These are phyloP conservation scores for Mycena polygramma DNA, from an alignment of 768 basidiomycete species.

Conservation along the genomic window DNA sequence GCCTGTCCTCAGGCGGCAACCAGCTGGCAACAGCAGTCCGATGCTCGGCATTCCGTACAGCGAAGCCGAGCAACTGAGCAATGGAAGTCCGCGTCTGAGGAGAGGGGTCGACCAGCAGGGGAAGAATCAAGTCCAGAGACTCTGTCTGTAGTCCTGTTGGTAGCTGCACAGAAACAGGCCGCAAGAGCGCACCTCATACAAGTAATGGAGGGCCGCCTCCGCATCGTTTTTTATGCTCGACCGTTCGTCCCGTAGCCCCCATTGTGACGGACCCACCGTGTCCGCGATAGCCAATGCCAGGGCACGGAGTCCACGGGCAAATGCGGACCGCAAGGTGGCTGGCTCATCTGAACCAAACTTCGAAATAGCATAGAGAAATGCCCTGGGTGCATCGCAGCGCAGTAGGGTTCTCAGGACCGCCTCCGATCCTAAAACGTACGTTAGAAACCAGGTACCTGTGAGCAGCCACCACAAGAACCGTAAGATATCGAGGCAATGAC, in stretches of 20 bases:
- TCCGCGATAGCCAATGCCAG: conserved; percentile 74
- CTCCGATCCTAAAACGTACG: conserved; percentile 64
- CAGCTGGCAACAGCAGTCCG: conserved; percentile 69
- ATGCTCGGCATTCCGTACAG: conserved; percentile 64
- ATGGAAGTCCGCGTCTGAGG: conserved; percentile 61
- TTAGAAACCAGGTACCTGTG: neutral
- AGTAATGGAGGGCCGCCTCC: conserved; percentile 66
- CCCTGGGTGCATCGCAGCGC: conserved; percentile 67
- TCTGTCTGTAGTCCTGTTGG: conserved; percentile 55
- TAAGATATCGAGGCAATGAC: conserved; percentile 81
- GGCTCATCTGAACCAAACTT: conserved; percentile 56
- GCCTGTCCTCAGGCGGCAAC: conserved; percentile 70
- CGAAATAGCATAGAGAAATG: conserved; percentile 73
- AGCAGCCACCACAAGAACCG: conserved; percentile 51
- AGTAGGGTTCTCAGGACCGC: conserved; percentile 71
- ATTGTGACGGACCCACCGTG: conserved; percentile 75
- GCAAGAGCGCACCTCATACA: conserved; percentile 65
- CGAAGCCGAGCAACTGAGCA: conserved; percentile 69
- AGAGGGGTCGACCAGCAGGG: conserved; percentile 64
- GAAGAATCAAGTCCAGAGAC: conserved; percentile 75
- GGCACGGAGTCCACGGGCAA: conserved; percentile 74
- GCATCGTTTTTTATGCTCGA: conserved; percentile 62
- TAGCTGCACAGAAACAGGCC: conserved; percentile 1
- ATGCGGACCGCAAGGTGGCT: conserved; percentile 62
- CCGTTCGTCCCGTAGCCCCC: conserved; percentile 68